These are phyloP conservation scores for Nissolia schottii DNA, from an alignment of 306 rosid genomes.

Conservation along the genomic window DNA sequence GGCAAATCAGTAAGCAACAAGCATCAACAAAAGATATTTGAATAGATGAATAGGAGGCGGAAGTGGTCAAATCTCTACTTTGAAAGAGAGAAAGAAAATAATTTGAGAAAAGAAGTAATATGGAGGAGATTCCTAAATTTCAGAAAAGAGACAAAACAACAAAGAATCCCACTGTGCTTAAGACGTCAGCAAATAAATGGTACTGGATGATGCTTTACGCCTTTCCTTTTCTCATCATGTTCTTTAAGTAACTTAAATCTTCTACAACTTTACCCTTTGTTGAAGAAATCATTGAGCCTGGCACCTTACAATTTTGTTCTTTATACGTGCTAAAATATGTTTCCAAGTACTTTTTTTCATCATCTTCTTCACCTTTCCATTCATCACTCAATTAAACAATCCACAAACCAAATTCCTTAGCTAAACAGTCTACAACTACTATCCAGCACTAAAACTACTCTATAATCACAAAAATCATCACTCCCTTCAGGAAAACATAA, in stretches of 20 bases:
- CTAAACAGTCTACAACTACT: neutral
- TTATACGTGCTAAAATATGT: slow-evolving; percentile 19
- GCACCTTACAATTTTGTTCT: slow-evolving; percentile 17
- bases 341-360: slow-evolving; percentile 17
- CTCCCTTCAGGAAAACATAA: slow-evolving; percentile 6
- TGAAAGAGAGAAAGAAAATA: slow-evolving; percentile 30
- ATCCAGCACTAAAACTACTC: neutral
- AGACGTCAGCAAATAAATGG: slow-evolving; percentile 38
- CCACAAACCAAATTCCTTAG: slow-evolving; percentile 7
- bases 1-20: slow-evolving; percentile 32
- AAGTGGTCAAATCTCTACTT: slow-evolving; percentile 45
- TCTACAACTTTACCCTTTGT: slow-evolving; percentile 35
- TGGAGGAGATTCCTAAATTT: slow-evolving; percentile 44
- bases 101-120: slow-evolving; percentile 16
- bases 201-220: slow-evolving; percentile 35
- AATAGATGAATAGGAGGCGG: slow-evolving; percentile 10
- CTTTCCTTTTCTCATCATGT: slow-evolving; percentile 24
- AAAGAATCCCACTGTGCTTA: slow-evolving; percentile 38
- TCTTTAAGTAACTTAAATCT: slow-evolving; percentile 28
- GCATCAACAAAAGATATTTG: slow-evolving; percentile 29
- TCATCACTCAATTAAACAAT: slow-evolving; percentile 24
- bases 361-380: slow-evolving; percentile 23
- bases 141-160: slow-evolving; percentile 31
- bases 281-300: slow-evolving; percentile 30
- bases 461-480: neutral